Conservation (phyloP, 176 grass and related monocot species). For the Olyra latifolia region DNA sequence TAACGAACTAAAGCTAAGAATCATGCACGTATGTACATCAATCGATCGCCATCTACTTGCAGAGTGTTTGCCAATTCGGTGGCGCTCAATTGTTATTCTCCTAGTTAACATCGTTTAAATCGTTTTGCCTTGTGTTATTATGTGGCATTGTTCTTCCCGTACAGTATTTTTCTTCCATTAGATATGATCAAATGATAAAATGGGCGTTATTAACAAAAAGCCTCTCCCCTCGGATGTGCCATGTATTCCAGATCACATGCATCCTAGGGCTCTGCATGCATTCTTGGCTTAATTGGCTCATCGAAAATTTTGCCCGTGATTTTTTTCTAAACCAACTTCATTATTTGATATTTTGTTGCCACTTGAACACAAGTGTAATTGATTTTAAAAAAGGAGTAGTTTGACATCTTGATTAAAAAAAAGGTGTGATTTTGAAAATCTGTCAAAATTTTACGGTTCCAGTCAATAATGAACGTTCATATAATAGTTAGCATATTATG, state of each 20-base stretch:
- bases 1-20: slow-evolving; percentile 13
- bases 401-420: no score
- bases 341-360: background rate
- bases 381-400: no score
- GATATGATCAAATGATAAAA: background rate
- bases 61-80: background rate
- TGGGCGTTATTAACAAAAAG: no score
- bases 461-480: background rate
- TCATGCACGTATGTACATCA: background rate
- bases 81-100: background rate
- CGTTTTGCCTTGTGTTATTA: background rate
- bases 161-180: background rate
- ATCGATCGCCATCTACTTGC: background rate
- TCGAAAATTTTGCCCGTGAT: no score
- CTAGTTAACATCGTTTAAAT: background rate
- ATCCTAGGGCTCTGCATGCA: no score
- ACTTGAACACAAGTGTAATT: background rate
- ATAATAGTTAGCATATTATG: background rate
- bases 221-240: no score
- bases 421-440: no score
- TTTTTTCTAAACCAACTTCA: background rate
- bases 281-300: background rate
- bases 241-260: no score
- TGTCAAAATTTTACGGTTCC: background rate
- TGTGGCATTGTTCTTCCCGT: background rate